phyloP scores from a whole-genome alignment of 768 basidiomycete genomes.

The Russula virescens region DNA sequence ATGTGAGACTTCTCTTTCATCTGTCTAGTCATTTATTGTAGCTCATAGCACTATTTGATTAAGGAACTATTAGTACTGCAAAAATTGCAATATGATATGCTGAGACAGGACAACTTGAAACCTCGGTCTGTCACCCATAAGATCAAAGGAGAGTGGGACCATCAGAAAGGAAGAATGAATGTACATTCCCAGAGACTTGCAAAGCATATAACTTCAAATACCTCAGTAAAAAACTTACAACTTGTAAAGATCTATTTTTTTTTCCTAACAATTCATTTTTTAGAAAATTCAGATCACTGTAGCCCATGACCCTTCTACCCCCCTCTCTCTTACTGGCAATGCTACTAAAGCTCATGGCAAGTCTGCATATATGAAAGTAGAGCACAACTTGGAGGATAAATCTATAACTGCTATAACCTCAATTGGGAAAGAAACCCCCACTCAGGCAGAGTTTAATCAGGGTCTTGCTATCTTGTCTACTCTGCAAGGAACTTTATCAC shows the following conservation, averaged over 20 bases:
- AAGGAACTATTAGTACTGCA: constrained; percentile 11
- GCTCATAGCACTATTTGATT: not conserved
- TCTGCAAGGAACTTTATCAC: constrained; percentile 33
- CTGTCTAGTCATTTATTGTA: not conserved
- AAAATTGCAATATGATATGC: constrained; percentile 16
- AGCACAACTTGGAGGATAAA: constrained; percentile 31
- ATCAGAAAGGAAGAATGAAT: constrained; percentile 13
- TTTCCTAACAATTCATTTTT: not conserved
- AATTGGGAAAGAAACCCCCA: constrained; percentile 51
- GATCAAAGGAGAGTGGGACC: constrained; percentile 8
- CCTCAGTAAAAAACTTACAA: not conserved
- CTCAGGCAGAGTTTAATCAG: constrained; percentile 49
- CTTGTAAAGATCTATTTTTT: not conserved
- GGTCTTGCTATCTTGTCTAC: constrained; percentile 29
- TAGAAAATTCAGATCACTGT: constrained; percentile 25
- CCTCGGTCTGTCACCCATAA: constrained; percentile 12
- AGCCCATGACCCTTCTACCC: constrained; percentile 26
- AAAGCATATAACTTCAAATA: not conserved
- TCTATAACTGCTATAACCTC: constrained; percentile 38
- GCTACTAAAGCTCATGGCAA: constrained; percentile 21
- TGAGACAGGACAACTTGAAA: constrained; percentile 11
- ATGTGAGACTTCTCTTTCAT: constrained; percentile 30
- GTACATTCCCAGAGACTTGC: constrained; percentile 12
- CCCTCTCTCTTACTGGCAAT: constrained; percentile 26
- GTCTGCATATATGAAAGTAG: constrained; percentile 26